Percentiles rank a stretch among this genome's conserved stretches.
These are phyloP conservation scores for Geotrichum restrictum DNA, from an alignment of 1,139 yeast species.

Conservation along the genomic window DNA sequence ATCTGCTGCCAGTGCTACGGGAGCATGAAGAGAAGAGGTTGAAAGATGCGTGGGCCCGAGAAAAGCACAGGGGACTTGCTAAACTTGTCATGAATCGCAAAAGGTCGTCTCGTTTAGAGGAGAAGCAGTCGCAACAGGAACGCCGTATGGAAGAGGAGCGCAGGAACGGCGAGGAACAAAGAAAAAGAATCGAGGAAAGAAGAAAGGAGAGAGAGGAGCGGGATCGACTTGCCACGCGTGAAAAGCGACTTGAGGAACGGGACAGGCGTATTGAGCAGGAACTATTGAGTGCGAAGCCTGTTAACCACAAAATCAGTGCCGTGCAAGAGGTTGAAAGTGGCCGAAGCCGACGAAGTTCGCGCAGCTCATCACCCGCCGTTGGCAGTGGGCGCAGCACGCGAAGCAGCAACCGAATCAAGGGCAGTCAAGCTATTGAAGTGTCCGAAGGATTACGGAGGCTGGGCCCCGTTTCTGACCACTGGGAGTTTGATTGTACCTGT, in stretches of 20 bases:
- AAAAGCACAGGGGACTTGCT: conserved; percentile 27
- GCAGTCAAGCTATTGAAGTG: neutral
- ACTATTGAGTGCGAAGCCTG: neutral
- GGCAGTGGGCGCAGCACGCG: conserved; percentile 12
- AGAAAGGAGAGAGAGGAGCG: conserved; percentile 23
- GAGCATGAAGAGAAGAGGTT: conserved; percentile 31
- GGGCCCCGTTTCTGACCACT: conserved; percentile 27
- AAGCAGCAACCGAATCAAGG: conserved; percentile 7
- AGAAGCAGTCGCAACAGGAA: conserved; percentile 26
- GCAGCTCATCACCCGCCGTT: conserved; percentile 8
- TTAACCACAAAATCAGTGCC: neutral
- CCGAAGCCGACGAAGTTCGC: conserved; percentile 5
- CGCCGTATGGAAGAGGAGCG: conserved; percentile 25
- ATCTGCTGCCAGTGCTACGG: conserved; percentile 34
- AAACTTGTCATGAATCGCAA: conserved; percentile 32
- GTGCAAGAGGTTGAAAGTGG: neutral
- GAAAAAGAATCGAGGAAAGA: conserved; percentile 16
- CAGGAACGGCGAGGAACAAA: conserved; percentile 5
- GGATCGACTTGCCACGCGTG: conserved; percentile 12
- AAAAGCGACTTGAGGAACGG: conserved; percentile 9
- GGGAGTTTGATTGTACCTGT: conserved; percentile 45
- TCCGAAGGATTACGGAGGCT: conserved; percentile 8
- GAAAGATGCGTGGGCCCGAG: conserved; percentile 29
- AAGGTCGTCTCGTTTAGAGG: conserved; percentile 34
- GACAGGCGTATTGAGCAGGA: conserved; percentile 10